A percentile compares a stretch with the other conserved stretches of the same genome.
Evolutionary conservation across 2,329 filamentous ascomycete species (phyloP).

Genomic region (Claviceps quebecensis): DNA sequence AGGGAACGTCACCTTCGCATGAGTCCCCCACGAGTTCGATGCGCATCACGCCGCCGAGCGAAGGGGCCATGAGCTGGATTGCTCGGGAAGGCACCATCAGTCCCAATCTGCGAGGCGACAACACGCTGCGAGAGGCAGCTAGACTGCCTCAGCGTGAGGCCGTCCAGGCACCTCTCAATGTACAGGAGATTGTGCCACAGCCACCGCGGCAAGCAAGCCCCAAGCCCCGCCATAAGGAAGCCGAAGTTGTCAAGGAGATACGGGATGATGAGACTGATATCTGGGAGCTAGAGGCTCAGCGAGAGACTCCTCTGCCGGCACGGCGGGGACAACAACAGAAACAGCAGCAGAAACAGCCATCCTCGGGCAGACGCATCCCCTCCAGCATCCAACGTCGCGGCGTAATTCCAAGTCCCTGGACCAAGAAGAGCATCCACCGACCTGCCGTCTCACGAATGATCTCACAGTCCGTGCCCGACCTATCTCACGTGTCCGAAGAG

Average conservation of each 20-base stretch:
- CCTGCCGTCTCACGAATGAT: slow-evolving; percentile 3
- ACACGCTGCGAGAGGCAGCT: slow-evolving; percentile 17
- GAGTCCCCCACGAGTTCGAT: slow-evolving; percentile 21
- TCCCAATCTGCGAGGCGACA: slow-evolving; percentile 20
- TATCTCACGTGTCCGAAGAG: slow-evolving; percentile 4
- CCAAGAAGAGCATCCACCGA: slow-evolving; percentile 10
- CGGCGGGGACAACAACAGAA: slow-evolving; percentile 10
- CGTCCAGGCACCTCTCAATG: slow-evolving; percentile 2
- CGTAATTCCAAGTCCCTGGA: slow-evolving; percentile 28
- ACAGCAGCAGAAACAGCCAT: slow-evolving; percentile 14
- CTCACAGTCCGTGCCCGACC: slow-evolving; percentile 8
- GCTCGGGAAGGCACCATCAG: slow-evolving; percentile 24
- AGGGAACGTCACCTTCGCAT: slow-evolving; percentile 7
- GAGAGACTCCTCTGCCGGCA: slow-evolving; percentile 24
- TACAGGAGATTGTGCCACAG: slow-evolving; percentile 8
- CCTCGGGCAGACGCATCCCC: slow-evolving; percentile 15
- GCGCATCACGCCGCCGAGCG: slow-evolving; percentile 17
- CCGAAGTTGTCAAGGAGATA: slow-evolving; percentile 9
- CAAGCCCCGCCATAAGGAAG: background rate
- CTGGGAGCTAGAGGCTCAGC: slow-evolving; percentile 43
- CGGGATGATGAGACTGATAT: slow-evolving; percentile 35
- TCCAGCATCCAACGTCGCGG: slow-evolving; percentile 11
- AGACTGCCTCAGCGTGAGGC: slow-evolving; percentile 4
- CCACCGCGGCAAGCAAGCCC: slow-evolving; percentile 1
- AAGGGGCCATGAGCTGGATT: slow-evolving; percentile 31